Percentiles rank a stretch among this genome's conserved stretches.
Conservation (phyloP, 352 stramenopile genomes). For the Pythium scleroteichum region DNA sequence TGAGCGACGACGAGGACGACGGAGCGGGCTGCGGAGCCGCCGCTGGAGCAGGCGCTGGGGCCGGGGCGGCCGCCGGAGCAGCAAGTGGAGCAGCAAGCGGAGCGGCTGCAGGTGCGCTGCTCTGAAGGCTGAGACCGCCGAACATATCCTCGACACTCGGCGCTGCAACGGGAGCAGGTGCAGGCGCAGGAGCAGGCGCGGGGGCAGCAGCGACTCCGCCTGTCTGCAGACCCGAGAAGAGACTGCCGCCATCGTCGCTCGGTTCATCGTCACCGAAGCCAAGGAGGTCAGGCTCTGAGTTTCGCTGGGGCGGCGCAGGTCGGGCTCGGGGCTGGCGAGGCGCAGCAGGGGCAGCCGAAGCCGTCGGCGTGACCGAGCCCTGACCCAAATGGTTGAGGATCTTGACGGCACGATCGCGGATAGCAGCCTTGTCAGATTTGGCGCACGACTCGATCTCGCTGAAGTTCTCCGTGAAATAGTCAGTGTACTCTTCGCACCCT, state of each 20-base stretch:
- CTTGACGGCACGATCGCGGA: constrained; percentile 78
- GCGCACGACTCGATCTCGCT: constrained; percentile 72
- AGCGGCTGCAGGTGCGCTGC: constrained; percentile 35
- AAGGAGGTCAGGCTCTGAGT: constrained; percentile 62
- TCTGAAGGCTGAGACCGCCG: constrained; percentile 65
- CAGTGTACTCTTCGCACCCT: constrained; percentile 81
- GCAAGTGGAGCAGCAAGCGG: constrained; percentile 16
- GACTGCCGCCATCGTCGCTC: constrained; percentile 30
- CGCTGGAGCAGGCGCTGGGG: constrained; percentile 9
- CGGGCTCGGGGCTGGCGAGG: constrained; percentile 27
- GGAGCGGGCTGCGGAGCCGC: constrained; percentile 3
- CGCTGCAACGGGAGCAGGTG: constrained; percentile 6
- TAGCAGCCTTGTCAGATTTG: constrained; percentile 74
- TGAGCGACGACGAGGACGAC: constrained; percentile 43
- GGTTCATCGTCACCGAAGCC: constrained; percentile 62
- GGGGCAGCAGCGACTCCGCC: constrained; percentile 11
- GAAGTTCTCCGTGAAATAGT: constrained; percentile 84
- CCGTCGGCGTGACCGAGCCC: constrained; percentile 27
- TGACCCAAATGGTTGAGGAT: constrained; percentile 65
- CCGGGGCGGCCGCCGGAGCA: too few relatives aligned
- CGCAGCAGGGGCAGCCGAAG: constrained; percentile 26
- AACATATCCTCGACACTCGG: constrained; percentile 63
- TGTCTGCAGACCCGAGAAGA: constrained; percentile 71
- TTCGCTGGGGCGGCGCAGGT: constrained; percentile 18
- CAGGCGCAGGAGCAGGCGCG: constrained; percentile 7